These are phyloP conservation scores for Mycena rosella DNA, from an alignment of 768 basidiomycete species.

Conservation along the genomic window DNA sequence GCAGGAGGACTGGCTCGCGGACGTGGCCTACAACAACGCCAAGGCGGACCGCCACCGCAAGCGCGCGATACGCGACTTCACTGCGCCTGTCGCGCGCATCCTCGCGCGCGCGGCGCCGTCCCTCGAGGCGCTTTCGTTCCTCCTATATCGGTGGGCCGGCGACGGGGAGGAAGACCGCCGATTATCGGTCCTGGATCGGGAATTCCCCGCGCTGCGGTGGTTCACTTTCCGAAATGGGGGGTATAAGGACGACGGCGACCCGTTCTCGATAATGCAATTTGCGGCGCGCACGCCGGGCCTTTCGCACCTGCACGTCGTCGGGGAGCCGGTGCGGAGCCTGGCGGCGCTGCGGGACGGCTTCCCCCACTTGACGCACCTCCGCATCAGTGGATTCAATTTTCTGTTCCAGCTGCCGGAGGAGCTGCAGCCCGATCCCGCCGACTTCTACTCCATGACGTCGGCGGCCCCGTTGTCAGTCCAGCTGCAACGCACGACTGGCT, in stretches of 20 bases:
- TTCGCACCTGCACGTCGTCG: not conserved
- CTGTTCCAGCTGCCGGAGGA: not conserved
- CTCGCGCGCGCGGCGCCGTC: not conserved
- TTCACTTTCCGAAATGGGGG: not conserved
- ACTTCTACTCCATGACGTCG: not conserved
- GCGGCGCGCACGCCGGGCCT: not conserved
- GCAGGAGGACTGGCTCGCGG: slow-evolving; percentile 1
- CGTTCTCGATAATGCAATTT: not conserved
- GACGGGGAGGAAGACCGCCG: not conserved
- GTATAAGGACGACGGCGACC: not conserved
- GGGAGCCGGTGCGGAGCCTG: not conserved
- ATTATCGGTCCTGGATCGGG: not conserved
- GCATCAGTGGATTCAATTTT: not conserved
- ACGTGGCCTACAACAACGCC: not conserved
- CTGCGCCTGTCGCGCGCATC: not conserved
- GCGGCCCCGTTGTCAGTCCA: not conserved
- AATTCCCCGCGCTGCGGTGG: not conserved
- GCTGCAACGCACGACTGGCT: not conserved
- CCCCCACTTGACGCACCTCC: not conserved
- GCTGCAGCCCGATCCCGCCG: not conserved
- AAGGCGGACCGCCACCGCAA: not conserved
- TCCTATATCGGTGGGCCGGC: not conserved
- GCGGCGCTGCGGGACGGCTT: not conserved
- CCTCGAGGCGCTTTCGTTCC: not conserved
- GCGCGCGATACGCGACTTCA: not conserved